Percentiles rank a stretch among this genome's conserved stretches.
These are phyloP conservation scores for Kodamaea hsintzibuensis DNA, from an alignment of 805 yeast genomes.

Conservation along the genomic window DNA sequence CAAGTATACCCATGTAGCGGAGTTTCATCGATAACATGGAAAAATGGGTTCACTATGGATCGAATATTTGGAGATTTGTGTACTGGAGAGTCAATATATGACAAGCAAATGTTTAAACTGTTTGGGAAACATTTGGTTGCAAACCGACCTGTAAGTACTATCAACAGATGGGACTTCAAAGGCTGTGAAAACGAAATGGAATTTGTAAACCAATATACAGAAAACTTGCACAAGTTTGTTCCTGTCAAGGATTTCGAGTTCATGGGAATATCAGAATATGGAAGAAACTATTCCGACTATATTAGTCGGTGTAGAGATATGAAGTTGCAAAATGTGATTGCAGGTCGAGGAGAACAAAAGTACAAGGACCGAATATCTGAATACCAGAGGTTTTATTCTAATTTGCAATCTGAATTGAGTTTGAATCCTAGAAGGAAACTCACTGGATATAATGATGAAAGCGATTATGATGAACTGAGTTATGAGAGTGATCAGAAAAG, in stretches of 20 bases:
- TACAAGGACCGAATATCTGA: slow-evolving; percentile 23
- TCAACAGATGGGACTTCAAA: slow-evolving; percentile 35
- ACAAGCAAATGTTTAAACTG: slow-evolving; percentile 12
- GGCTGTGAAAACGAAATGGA: slow-evolving; percentile 31
- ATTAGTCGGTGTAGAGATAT: slow-evolving; percentile 18
- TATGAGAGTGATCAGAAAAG: background rate
- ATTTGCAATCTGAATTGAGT: slow-evolving; percentile 4
- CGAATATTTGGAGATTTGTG: slow-evolving; percentile 43
- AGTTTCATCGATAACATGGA: slow-evolving; percentile 31
- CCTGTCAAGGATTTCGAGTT: slow-evolving; percentile 12
- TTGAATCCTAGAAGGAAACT: slow-evolving; percentile 9
- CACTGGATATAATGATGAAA: slow-evolving; percentile 8
- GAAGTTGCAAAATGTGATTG: slow-evolving; percentile 25
- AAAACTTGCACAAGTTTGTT: background rate
- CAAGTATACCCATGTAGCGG: slow-evolving; percentile 48
- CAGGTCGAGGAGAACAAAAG: slow-evolving; percentile 26
- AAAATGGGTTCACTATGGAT: slow-evolving; percentile 37
- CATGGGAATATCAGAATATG: slow-evolving; percentile 11
- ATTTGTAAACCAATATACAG: slow-evolving; percentile 13
- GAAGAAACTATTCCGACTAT: slow-evolving; percentile 9
- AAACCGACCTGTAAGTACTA: slow-evolving; percentile 21
- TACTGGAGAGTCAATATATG: slow-evolving; percentile 16
- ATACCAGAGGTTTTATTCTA: slow-evolving; percentile 24
- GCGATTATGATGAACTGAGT: slow-evolving; percentile 6
- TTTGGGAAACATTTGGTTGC: slow-evolving; percentile 16